Conservation (phyloP, 2,329 filamentous ascomycete species). For the Phialophora expanda region DNA sequence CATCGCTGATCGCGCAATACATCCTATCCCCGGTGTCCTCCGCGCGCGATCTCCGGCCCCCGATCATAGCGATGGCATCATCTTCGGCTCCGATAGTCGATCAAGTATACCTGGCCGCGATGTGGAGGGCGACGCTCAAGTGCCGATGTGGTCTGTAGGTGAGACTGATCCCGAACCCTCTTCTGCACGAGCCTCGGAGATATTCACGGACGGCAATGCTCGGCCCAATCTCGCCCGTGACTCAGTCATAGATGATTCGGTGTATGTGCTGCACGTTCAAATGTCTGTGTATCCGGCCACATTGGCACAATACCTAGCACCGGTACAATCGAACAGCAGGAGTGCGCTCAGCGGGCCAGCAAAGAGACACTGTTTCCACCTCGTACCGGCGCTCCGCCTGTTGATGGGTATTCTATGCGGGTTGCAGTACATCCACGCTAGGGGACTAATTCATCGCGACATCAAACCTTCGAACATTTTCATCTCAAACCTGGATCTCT, state of each 20-base stretch:
- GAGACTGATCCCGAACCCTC: constrained; percentile 19
- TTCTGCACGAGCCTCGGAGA: constrained; percentile 30
- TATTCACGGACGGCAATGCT: constrained; percentile 37
- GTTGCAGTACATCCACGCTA: constrained; percentile 67
- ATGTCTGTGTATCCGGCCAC: constrained; percentile 70
- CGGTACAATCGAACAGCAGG: constrained; percentile 41
- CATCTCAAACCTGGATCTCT: constrained; percentile 54
- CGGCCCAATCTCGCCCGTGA: constrained; percentile 20
- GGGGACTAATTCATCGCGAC: constrained; percentile 68
- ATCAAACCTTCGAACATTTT: constrained; percentile 73
- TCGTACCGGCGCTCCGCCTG: constrained; percentile 61
- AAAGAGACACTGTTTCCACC: constrained; percentile 66
- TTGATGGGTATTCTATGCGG: constrained; percentile 66
- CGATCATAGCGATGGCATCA: constrained; percentile 29
- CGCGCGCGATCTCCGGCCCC: not conserved
- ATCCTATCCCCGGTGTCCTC: not conserved
- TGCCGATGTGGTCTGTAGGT: constrained; percentile 17
- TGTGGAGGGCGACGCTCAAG: constrained; percentile 6
- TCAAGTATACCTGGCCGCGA: constrained; percentile 15
- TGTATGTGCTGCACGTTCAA: constrained; percentile 63
- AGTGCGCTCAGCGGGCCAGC: constrained; percentile 24
- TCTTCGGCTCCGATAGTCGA: constrained; percentile 34
- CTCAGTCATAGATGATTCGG: constrained; percentile 42
- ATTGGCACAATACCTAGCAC: constrained; percentile 63
- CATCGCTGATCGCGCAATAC: constrained; percentile 18